Evolutionary conservation across 441 rosid genomes (phyloP), one percentile per base, ranked within the genome.

Genomic region (Eruca vesicaria): DNA sequence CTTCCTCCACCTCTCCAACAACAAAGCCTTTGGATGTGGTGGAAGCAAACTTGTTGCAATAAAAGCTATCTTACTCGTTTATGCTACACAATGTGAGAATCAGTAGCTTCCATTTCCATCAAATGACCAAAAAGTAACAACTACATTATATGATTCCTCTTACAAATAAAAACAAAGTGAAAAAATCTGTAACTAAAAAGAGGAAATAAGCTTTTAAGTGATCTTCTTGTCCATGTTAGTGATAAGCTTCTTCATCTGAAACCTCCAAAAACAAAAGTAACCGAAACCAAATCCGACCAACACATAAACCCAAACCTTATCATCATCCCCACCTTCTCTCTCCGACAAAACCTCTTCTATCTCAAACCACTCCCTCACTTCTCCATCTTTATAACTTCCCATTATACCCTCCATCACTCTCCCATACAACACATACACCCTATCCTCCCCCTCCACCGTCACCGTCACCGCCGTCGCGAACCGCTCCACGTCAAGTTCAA

Each of bases 181-280:
- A 4, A 28, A 28, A 28, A 28, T 28, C 31, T 28, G 31, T 28
- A 28, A 28, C 31, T 28, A 28, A 28, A 28, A 29, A 29, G 32
- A 29, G 32, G 32, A 8, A 32, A 18, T 14, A 15, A 21, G 29
- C 69, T 66, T 2, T 2, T 8, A 93, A 28, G 77, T 76, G 66
- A 15, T 79, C 84, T 92, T 92, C 16, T 84, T 91, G 74, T 87
- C 87, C 86, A 92, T 59, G 73, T 83, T 84, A 2, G 75, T 73
- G 11, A 87, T 88, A 7, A 94, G 95, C 41, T 66, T 84, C 70
- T 75, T 87, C 98, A 94, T 94, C 77, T 91, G 97, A 74, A 94
- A 92, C 86, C 96, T 90, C 97, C 97, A 94, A 72, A 89, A 61
- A 75, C 86, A 59, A 62, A 94, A 92, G 81, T 89, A 89, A 74